A percentile compares a stretch with the other conserved stretches of the same genome.
Conservation (phyloP, 1,284 basidiomycete genomes). For the Fomes fomentarius region DNA sequence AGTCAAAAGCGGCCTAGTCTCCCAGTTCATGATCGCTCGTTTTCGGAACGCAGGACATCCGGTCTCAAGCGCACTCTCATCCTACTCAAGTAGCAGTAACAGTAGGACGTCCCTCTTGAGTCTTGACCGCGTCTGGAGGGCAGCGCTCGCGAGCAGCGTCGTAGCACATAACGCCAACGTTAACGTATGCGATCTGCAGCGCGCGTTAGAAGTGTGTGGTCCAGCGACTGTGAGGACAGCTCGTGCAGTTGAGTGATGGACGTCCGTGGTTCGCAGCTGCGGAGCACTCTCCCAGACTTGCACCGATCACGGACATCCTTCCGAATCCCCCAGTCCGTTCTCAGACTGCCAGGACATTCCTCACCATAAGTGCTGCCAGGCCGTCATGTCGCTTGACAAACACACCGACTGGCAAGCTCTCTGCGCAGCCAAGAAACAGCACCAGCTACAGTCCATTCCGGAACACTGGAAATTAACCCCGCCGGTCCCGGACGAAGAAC, state of each 20-base stretch:
- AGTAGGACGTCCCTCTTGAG: no score
- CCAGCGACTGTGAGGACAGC: no score
- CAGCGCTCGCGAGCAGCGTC: no score
- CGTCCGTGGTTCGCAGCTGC: no score
- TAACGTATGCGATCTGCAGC: no score
- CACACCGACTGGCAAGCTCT: conserved; percentile 50
- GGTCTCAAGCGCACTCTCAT: background rate
- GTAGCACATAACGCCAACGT: no score
- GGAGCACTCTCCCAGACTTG: background rate
- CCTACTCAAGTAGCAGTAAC: no score
- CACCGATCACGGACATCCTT: background rate
- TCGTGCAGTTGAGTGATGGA: no score
- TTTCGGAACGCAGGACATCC: background rate
- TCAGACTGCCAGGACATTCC: no score
- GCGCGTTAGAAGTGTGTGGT: no score
- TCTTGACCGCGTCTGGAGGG: no score
- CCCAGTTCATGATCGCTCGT: background rate
- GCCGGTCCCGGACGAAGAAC: conserved; percentile 43
- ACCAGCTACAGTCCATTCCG: conserved; percentile 60
- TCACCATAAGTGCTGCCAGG: no score
- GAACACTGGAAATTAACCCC: conserved; percentile 59
- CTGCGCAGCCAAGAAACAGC: conserved; percentile 52
- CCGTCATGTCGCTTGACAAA: background rate
- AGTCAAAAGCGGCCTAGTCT: background rate
- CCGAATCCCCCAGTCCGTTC: background rate